Base-by-base conservation (phyloP, 495 filamentous ascomycete genomes). In the Penicillium mononematosum region DNA sequence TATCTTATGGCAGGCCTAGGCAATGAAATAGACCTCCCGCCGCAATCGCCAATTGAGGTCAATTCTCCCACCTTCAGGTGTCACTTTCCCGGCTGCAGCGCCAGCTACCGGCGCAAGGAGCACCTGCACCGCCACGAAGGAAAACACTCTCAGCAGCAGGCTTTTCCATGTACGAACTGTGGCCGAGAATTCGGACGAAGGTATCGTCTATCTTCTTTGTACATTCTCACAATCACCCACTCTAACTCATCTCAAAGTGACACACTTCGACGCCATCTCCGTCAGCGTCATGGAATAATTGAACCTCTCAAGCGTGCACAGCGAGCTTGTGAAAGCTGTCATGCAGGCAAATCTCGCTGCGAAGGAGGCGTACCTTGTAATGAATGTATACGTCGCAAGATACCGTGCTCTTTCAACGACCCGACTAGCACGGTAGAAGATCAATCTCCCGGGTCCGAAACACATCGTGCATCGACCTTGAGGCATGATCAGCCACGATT, bases 261-360 rank as follows among this genome's bases (percentile, higher is more conserved):
- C 31, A 69, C 65, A 17, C 60, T 72, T 43, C 68, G 64, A 32
- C 67, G 67, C 16, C 70, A 72, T 55, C 7, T 67, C 3, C 58
- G 49, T 32, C 19, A 39, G 43, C 25, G 45, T 3, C 70, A 72
- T 43, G 38, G 60, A 20, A 50, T 50, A 36, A 56, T 14, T 11
- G 63, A 67, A 24, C 65, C 64, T 20, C 29, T 41, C 4, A 38
- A 41, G 24, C 65, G 58, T 22, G 50, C 56, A 31, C 24, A 17
- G 6, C 45, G 34, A 32, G 67, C 70, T 10, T 72, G 68, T 47
- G 48, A 39, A 4, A 36, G 48, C 25, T 72, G 70, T 20, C 70
- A 62, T n/a, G 24, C 44, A 11, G 38, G 27, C 0, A 72, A 72
- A 38, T 32, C 58, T 43, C 60, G 70, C 0, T 70, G 70, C 16